Conservation (phyloP, 73 alveolate species). For the Stentor roeselii region DNA sequence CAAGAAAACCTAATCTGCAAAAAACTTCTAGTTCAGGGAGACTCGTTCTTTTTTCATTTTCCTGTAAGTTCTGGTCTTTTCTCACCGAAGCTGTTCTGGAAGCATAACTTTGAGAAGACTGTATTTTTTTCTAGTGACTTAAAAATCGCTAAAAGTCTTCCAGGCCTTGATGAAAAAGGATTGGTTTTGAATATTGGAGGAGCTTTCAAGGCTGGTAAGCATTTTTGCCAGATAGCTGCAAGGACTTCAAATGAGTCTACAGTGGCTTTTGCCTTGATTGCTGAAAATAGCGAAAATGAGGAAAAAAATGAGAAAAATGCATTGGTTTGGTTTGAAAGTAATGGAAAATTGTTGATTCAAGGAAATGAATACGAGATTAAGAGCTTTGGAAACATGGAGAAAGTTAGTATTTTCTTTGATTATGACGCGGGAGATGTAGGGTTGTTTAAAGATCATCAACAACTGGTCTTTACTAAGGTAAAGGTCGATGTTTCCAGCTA, state of each 20-base stretch:
- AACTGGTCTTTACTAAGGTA: too few relatives aligned
- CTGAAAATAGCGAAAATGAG: neutral
- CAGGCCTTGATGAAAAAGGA: neutral
- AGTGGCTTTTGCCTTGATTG: neutral
- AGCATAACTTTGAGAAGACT: neutral
- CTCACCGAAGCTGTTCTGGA: slow-evolving; percentile 13
- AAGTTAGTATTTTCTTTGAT: neutral
- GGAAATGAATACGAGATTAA: slow-evolving; percentile 12
- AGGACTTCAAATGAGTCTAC: neutral
- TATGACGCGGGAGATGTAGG: too few relatives aligned
- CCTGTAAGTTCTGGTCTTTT: slow-evolving; percentile 19
- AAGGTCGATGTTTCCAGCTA: too few relatives aligned
- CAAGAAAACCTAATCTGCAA: neutral
- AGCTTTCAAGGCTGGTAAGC: slow-evolving; percentile 24
- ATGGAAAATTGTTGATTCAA: neutral
- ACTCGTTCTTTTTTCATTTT: slow-evolving; percentile 5
- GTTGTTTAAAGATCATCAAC: too few relatives aligned
- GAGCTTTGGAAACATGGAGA: neutral
- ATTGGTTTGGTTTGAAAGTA: slow-evolving; percentile 1
- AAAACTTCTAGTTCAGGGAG: slow-evolving; percentile 15
- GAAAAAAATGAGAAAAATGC: neutral
- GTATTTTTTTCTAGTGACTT: neutral
- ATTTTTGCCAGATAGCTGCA: neutral
- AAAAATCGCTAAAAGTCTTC: neutral
- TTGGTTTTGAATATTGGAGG: neutral